Evolutionary conservation across 192 early-diverging fungal species (phyloP), one percentile per base, ranked within the genome.

Genomic region (Lobosporangium transversale): DNA sequence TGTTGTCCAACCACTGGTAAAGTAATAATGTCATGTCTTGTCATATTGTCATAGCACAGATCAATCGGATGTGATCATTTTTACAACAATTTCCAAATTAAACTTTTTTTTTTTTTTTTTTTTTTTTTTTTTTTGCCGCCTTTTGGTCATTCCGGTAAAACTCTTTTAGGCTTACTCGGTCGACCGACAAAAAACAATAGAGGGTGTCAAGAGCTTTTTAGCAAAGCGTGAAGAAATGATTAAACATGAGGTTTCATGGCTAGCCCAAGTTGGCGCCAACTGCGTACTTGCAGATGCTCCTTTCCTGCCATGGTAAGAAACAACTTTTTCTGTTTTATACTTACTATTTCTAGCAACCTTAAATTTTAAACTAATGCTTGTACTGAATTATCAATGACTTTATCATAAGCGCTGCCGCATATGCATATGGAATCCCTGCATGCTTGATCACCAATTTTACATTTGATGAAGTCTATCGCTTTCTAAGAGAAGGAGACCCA

Each of bases 391-490:
- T n/a, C n/a, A n/a, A n/a, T n/a, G n/a, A n/a, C n/a, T n/a, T n/a
- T n/a, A n/a, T 40, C 8, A 14, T 40, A 56, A 86, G 84, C 53
- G 86, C 85, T 18, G 88, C 88, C 18, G 86, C 88, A 11, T 45
- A 67, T 18, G 58, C 53, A 23, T 79, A 70, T 2, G 81, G 81
- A 14, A 86, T 89, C 18, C 88, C 86, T 6, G 76, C 88, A 15
- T 80, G 74, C 23, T 74, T 89, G 26, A 81, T 84, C 26, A 85
- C 81, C 21, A 89, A 89, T 48, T 89, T 89, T 52, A 89, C 88
- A 0, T 89, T 87, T 74, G 86, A 89, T 57, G 83, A 84, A 48
- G 88, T 86, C 2, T 84, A 86, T 43, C 57, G 56, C 2, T 84
- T 84, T 33, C 58, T 89, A 20, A 75, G 85, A 24, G 85, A 85